Evolutionary conservation across 129 eudicot genomes (phyloP), one percentile per base, ranked within the genome.

Genomic region (Chrysanthemum seticuspe): DNA sequence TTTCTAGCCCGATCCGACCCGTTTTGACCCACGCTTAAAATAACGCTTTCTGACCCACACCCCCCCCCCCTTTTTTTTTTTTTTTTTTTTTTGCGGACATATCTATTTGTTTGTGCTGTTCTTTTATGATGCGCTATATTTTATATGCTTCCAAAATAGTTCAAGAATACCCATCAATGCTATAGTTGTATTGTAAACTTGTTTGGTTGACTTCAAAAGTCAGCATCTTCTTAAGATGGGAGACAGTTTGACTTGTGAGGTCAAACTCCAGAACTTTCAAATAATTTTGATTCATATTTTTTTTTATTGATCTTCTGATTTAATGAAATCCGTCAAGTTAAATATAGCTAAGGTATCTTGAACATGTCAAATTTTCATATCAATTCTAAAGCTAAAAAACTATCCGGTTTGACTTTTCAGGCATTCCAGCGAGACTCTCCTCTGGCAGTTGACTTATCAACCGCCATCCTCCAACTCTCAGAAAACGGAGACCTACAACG

Each of bases 391-490:
- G 16, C 9, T 62, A 21, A 4, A 76, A 31, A 57, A 13, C 40
- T 51, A 12, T n/a, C 19, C 11, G 12, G 23, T 21, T 70, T 62
- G 66, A 78, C 76, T 34, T 50, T 16, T 1, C 89, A 87, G 92
- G 92, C 92, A 51, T 87, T 87, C 80, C 89, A 84, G 57, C 74
- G 89, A 81, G 92, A 87, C 84, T 87, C 92, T 72, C 92, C 89
- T 40, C 83, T 87, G 65, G 92, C 92, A 21, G 82, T 87, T 19
- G 92, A 87, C 76, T 73, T 87, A 53, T 87, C 92, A 45, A 87
- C 92, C 0, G 85, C 89, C 62, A 87, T 87, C 48, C 89, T 87
- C 29, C 83, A 79, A 62, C 87, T 87, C 19, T 87, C 92, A 0
- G 92, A 87, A 62, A 84, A 82, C 47, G 89, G 92, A 13, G 89